Evolutionary conservation across 1,284 basidiomycete genomes (phyloP), one percentile per base, ranked within the genome.

Genomic region (Trametes pubescens): DNA sequence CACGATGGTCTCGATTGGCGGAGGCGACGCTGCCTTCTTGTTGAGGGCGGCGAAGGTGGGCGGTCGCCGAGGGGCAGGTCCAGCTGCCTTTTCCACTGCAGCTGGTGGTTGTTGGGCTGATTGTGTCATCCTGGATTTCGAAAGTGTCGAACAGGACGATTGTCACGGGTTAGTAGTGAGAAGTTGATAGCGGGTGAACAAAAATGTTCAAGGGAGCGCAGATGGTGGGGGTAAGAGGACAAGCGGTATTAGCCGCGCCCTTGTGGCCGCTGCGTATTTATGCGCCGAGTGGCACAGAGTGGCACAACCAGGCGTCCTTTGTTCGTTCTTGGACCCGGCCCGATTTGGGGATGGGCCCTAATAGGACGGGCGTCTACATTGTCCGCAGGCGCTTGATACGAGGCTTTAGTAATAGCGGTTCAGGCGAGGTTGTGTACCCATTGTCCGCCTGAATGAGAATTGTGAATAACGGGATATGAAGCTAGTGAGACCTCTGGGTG

Each of bases 261-360:
- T 51, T 21, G 35, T 9, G 21, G 29, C 13, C 9, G 26, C 16
- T 32, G 11, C 26, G 38, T 24, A 44, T 61, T 56, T 56, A 55
- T 54, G 29, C 40, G 4, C 18, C 59, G 53, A 56, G 60, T 61
- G 60, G 60, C 60, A 29, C 52, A 54, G 53, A 56, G 60, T 61
- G 60, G 60, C 60, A 29, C 52, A 54, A 13, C 26, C 18, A 29
- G 47, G 35, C 21, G 29, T 16, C 37, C 60, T 44, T 61, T 61
- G 60, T 61, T 61, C 60, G 29, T 61, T 51, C 60, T 51, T 56
- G 48, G 34, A 13, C 34, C 26, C 54, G 53, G 16, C 47, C 60
- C 32, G 35, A 51, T 51, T 61, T 51, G 60, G 60, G 18, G 11
- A 37, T 24, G 16, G 44, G 18, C 8, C 4, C n/a, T 35, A 24